Evolutionary conservation across 2,329 filamentous ascomycete species (phyloP), one percentile per base, ranked within the genome.

Genomic region (Aspergillus japonicus): DNA sequence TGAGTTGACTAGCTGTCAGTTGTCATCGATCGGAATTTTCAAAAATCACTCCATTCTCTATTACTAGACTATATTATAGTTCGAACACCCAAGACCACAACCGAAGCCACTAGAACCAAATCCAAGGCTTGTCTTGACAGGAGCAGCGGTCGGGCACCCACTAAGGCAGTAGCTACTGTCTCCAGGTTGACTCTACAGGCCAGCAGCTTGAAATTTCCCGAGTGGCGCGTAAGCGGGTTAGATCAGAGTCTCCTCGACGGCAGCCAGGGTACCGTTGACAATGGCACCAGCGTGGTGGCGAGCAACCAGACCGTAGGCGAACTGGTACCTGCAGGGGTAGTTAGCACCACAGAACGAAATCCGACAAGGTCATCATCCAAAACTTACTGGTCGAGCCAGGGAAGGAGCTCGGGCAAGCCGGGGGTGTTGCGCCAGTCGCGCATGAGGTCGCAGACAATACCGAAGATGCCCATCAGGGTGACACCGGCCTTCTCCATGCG

Each of bases 401-500:
- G 86, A 60, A 89, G 75, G 4, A 91, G 71, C 75, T 71, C 87
- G 80, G 33, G 72, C 67, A 26, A 82, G 39, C 85, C 85, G 8
- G 82, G 82, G 8, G 77, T 81, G 62, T 79, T 77, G 50, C 87
- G 80, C 88, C 88, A 90, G 71, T 90, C 88, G 35, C 88, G 81
- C 87, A 90, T 90, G 56, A 91, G 75, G 65, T 90, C 88, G 68
- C 83, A 84, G 16, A 87, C 78, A 61, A 91, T 87, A 26, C 81
- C 80, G 66, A 90, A 90, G 60, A 87, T 71, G 16, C 81, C 67
- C 66, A 70, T 69, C 6, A 71, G 66, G 3, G 67, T 85, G 3
- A 90, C 88, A 39, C 89, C 89, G 0, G 88, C 87, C 24, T 78
- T 70, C 57, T 84, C 78, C 87, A 91, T 90, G 50, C 87, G 83